Conservation (phyloP, 495 filamentous ascomycete genomes). For the Penicillium alfredii region DNA sequence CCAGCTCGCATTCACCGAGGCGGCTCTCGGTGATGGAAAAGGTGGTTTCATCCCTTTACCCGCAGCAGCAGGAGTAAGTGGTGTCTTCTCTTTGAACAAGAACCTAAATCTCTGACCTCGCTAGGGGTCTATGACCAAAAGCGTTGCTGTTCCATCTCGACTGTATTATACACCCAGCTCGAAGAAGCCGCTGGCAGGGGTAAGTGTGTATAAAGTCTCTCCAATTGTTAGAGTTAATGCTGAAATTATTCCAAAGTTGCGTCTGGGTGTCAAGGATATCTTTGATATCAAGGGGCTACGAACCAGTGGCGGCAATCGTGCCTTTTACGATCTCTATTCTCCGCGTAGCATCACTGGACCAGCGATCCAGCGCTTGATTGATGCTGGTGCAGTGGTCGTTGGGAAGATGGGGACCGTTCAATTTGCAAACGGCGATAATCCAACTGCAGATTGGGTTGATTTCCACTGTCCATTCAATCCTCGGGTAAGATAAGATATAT, state of each 20-base stretch:
- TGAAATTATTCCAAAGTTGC: slow-evolving; percentile 12
- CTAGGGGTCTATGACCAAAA: slow-evolving; percentile 14
- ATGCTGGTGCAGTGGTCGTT: slow-evolving; percentile 41
- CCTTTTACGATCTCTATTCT: slow-evolving; percentile 34
- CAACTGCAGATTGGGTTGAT: slow-evolving; percentile 38
- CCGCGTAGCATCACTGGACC: slow-evolving; percentile 24
- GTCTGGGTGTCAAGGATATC: slow-evolving; percentile 43
- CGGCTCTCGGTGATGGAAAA: slow-evolving; percentile 27
- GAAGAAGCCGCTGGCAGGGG: slow-evolving; percentile 31
- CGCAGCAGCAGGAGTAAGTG: slow-evolving; percentile 24
- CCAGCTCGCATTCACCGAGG: slow-evolving; percentile 32
- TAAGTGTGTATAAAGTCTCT: neutral
- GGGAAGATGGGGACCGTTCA: slow-evolving; percentile 46
- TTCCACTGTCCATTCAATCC: slow-evolving; percentile 41
- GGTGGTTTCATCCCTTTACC: slow-evolving; percentile 35
- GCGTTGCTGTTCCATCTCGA: slow-evolving; percentile 40
- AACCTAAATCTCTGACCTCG: slow-evolving; percentile 8
- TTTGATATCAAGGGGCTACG: slow-evolving; percentile 37
- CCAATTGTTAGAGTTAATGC: too few species aligned
- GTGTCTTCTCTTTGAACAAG: too few species aligned
- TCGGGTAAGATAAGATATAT: too few species aligned
- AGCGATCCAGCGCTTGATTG: slow-evolving; percentile 33
- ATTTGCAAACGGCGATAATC: slow-evolving; percentile 36
- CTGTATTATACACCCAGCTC: slow-evolving; percentile 30
- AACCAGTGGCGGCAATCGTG: slow-evolving; percentile 37